Conservation (phyloP, 768 basidiomycete species). For the Agrocybe chaxingu region DNA sequence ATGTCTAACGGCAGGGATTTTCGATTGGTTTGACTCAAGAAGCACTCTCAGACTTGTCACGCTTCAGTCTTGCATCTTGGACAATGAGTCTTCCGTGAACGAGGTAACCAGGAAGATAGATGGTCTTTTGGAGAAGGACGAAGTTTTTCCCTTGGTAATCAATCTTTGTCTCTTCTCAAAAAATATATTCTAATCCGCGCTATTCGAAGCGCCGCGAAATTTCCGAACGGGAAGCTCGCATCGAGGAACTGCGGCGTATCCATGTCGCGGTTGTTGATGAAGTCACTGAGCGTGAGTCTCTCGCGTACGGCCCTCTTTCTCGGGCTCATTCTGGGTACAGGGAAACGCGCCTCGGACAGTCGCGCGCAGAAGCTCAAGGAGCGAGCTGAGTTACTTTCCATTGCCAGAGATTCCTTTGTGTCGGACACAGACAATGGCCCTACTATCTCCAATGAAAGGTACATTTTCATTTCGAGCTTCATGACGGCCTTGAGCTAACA, state of each 20-base stretch:
- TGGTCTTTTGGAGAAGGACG: constrained; percentile 40
- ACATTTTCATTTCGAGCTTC: neutral
- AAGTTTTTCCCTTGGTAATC: constrained; percentile 40
- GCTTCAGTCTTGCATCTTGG: constrained; percentile 49
- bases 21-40: constrained; percentile 1
- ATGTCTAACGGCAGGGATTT: constrained; percentile 19
- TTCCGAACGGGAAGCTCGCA: constrained; percentile 57
- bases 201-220: constrained; percentile 61
- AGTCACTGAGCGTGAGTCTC: constrained; percentile 43
- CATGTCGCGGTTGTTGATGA: constrained; percentile 37
- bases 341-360: constrained; percentile 25
- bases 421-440: constrained; percentile 9
- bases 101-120: constrained; percentile 49
- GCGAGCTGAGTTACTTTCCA: constrained; percentile 13
- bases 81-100: constrained; percentile 45
- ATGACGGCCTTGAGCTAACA: neutral
- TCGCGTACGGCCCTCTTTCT: neutral
- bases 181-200: constrained; percentile 13
- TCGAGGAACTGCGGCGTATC: constrained; percentile 47
- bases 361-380: constrained; percentile 20
- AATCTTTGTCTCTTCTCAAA: constrained; percentile 5
- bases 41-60: constrained; percentile 43
- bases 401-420: constrained; percentile 9
- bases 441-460: constrained; percentile 21
- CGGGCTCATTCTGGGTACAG: constrained; percentile 17